Percentiles rank a stretch among this genome's conserved stretches.
phyloP scores from a whole-genome alignment of 345 rosid species.

The Eucalyptus sideroxylon region DNA sequence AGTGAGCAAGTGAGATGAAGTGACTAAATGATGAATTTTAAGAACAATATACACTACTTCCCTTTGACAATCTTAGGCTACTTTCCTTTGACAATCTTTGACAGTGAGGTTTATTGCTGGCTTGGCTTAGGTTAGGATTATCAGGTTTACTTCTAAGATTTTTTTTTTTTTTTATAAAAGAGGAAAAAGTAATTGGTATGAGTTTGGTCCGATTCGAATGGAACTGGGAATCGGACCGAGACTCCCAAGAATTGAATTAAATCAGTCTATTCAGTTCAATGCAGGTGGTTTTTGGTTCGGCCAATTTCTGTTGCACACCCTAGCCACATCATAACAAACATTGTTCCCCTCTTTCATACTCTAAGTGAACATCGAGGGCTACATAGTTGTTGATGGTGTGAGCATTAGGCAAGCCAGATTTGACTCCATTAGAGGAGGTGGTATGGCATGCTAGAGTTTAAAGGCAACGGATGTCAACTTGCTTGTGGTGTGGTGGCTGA shows the following conservation, averaged over 20 bases:
- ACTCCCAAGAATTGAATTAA: too few species aligned
- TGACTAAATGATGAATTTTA: too few species aligned
- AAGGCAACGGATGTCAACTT: rapidly evolving
- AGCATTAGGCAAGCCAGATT: background rate
- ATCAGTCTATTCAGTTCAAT: rapidly evolving
- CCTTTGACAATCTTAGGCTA: too few species aligned
- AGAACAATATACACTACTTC: background rate
- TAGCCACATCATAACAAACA: rapidly evolving
- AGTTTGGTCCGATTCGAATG: rapidly evolving
- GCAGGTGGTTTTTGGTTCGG: rapidly evolving
- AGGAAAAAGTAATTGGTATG: too few species aligned
- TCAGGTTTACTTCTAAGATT: background rate
- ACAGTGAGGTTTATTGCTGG: rapidly evolving
- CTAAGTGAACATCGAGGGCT: background rate
- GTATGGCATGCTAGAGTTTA: background rate
- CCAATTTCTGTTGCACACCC: rapidly evolving
- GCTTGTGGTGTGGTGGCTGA: rapidly evolving
- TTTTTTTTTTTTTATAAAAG: too few species aligned
- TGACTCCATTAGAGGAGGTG: background rate
- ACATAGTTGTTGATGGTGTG: background rate
- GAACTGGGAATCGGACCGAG: rapidly evolving
- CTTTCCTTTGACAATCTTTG: too few species aligned
- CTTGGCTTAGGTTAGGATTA: background rate
- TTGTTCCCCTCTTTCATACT: background rate
- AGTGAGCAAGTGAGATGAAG: rapidly evolving